phyloP scores from a whole-genome alignment of 768 basidiomycete species.

The Xerocomellus amylosporus region DNA sequence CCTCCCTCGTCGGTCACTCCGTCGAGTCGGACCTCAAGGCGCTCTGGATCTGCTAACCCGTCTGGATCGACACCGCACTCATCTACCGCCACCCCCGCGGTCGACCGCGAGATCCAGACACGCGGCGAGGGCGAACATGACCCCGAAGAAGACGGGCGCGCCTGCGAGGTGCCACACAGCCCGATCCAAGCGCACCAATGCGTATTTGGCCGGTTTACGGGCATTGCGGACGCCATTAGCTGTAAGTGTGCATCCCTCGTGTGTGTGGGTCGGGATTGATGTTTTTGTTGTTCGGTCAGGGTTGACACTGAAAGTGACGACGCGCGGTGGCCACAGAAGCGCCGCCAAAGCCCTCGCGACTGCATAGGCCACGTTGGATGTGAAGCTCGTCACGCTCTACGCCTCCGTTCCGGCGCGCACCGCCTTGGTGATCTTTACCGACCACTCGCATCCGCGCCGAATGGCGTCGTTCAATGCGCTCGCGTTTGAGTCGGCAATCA shows the following conservation, averaged over 20 bases:
- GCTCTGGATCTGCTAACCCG: slow-evolving; percentile 53
- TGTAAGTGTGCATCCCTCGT: slow-evolving; percentile 50
- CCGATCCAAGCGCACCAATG: slow-evolving; percentile 74
- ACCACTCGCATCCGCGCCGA: slow-evolving; percentile 81
- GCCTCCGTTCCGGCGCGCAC: slow-evolving; percentile 65
- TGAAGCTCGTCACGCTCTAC: slow-evolving; percentile 45
- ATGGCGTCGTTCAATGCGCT: slow-evolving; percentile 66
- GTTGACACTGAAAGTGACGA: slow-evolving; percentile 57
- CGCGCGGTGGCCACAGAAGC: slow-evolving; percentile 30
- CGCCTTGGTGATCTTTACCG: slow-evolving; percentile 81
- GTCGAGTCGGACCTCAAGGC: slow-evolving; percentile 81
- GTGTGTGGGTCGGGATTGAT: neutral
- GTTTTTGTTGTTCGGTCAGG: slow-evolving; percentile 39
- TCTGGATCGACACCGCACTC: slow-evolving; percentile 89
- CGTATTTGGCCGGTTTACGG: slow-evolving; percentile 80
- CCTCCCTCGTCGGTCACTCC: too few species aligned
- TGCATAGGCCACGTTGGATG: slow-evolving; percentile 54
- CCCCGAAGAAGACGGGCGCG: slow-evolving; percentile 92
- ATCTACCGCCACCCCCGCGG: slow-evolving; percentile 92
- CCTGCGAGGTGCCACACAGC: slow-evolving; percentile 78
- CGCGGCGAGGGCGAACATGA: slow-evolving; percentile 84
- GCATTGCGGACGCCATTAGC: slow-evolving; percentile 72
- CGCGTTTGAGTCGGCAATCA: slow-evolving; percentile 65
- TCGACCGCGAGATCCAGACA: slow-evolving; percentile 85
- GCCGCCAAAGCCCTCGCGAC: too few species aligned